Base-by-base conservation (phyloP, 164 flowering plant species). In the Vitis amurensis region DNA sequence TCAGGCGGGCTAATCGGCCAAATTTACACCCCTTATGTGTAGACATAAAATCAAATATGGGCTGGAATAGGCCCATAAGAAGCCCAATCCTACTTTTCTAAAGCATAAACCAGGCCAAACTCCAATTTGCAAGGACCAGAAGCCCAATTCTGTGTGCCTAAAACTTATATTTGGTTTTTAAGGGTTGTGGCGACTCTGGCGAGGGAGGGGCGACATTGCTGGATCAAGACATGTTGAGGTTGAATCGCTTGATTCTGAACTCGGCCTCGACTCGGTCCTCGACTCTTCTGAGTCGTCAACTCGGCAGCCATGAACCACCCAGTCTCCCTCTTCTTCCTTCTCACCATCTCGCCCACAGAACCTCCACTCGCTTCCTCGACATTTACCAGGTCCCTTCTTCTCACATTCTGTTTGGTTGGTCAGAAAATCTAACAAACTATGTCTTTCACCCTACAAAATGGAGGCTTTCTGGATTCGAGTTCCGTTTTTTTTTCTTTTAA, bases 311-410 rank as follows among this genome's bases (percentile, higher is more conserved):
- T 27, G 73, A 29, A n/a, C 27, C 50, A 12, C n/a, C 61, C 51
- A 66, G 66, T 31, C 68, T 15, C 12, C 31, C 30, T 27, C 48
- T 65, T 65, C 77, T 64, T 3, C 84, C 85, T 70, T 71, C 73
- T 4, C 78, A 61, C 8, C 63, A 63, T 52, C 70, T 77, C 3
- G 72, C 74, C 55, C 89, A 61, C 58, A 74, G 76, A 61, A 78
- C 86, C 16, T 77, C 90, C 55, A 56, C 47, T 73, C 97, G 99
- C 58, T 93, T 87, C 78, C 78, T 93, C 69, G 96, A 92, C 80
- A 68, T 91, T 67, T 89, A 91, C 81, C 84, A 88, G 89, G 97
- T 85, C 56, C 12, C 49, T 27, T 55, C 37, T 27, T 61, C 52
- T 23, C 10, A 13, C 14, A 16, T 63, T 44, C 31, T 23, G 2